Percentiles rank a stretch among this genome's conserved stretches.
These are phyloP conservation scores for Exophiala calicioides DNA, from an alignment of 2,329 filamentous ascomycete species.

Conservation along the genomic window DNA sequence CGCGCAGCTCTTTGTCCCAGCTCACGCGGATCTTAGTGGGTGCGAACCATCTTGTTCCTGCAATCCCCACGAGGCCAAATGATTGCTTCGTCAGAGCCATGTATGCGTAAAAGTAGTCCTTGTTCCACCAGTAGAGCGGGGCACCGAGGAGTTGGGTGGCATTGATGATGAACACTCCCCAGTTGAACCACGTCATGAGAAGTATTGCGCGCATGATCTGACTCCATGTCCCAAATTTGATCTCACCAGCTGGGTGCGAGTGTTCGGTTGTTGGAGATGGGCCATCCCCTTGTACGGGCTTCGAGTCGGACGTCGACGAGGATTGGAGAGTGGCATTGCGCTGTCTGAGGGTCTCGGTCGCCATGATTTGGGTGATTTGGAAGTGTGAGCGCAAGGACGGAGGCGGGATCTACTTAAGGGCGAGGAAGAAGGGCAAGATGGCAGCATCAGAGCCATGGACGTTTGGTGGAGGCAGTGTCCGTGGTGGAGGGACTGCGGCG, in stretches of 20 bases:
- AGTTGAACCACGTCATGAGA: constrained; percentile 48
- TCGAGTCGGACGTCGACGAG: not conserved
- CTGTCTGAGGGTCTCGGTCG: constrained; percentile 36
- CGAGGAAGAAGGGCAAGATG: not conserved
- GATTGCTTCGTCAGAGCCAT: constrained; percentile 68
- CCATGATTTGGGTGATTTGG: constrained; percentile 32
- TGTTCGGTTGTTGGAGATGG: constrained; percentile 11
- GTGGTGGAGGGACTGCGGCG: not conserved
- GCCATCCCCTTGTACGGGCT: constrained; percentile 12
- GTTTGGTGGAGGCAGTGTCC: not conserved
- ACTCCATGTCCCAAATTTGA: constrained; percentile 49
- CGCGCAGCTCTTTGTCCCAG: constrained; percentile 61
- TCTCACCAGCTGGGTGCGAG: constrained; percentile 29
- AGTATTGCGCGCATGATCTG: constrained; percentile 49
- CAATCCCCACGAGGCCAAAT: constrained; percentile 63
- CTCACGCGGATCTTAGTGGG: constrained; percentile 64
- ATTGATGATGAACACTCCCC: constrained; percentile 46
- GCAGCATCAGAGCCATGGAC: constrained; percentile 14
- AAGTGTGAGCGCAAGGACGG: not conserved
- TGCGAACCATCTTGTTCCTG: constrained; percentile 63
- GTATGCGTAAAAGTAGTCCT: constrained; percentile 63
- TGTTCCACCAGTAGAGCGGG: constrained; percentile 62
- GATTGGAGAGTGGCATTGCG: constrained; percentile 31
- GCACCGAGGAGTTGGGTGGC: constrained; percentile 62
- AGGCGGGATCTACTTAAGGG: not conserved